Conservation (phyloP, 2,329 filamentous ascomycete genomes). For the Onygenales sp. region DNA sequence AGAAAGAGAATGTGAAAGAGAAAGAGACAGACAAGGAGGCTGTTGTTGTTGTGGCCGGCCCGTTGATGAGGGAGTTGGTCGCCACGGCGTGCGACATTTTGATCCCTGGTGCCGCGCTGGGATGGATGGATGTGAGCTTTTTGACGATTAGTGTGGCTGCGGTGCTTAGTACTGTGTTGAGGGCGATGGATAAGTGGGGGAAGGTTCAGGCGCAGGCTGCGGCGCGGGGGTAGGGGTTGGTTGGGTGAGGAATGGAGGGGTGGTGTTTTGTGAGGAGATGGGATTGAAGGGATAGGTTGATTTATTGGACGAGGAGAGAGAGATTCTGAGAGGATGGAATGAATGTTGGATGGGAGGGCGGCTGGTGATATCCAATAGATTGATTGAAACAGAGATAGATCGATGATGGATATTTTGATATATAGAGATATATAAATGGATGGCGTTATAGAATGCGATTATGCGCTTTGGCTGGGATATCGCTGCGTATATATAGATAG, state of each 20-base stretch:
- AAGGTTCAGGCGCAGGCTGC: conserved; percentile 6
- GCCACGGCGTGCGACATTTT: conserved; percentile 54
- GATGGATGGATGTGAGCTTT: conserved; percentile 48
- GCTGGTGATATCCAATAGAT: no score
- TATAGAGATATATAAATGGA: no score
- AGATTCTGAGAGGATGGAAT: no score
- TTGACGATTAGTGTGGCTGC: conserved; percentile 50
- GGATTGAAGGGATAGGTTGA: no score
- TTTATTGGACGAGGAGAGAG: no score
- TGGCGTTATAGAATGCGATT: no score
- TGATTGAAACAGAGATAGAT: no score
- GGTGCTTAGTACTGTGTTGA: conserved; percentile 53
- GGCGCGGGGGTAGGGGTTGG: neutral
- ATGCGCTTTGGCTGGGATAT: no score
- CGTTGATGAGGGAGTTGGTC: conserved; percentile 40
- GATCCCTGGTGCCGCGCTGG: conserved; percentile 51
- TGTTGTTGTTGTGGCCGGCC: conserved; percentile 5
- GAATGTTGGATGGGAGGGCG: no score
- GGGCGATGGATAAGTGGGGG: conserved; percentile 52
- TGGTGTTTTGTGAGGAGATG: no score
- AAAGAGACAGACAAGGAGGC: conserved; percentile 18
- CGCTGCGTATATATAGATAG: no score
- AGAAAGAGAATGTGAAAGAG: conserved; percentile 16
- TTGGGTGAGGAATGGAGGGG: neutral
- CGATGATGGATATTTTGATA: no score